These are phyloP conservation scores for Pyrenophora tritici-repentis DNA, from an alignment of 2,329 filamentous ascomycete species.

Conservation along the genomic window DNA sequence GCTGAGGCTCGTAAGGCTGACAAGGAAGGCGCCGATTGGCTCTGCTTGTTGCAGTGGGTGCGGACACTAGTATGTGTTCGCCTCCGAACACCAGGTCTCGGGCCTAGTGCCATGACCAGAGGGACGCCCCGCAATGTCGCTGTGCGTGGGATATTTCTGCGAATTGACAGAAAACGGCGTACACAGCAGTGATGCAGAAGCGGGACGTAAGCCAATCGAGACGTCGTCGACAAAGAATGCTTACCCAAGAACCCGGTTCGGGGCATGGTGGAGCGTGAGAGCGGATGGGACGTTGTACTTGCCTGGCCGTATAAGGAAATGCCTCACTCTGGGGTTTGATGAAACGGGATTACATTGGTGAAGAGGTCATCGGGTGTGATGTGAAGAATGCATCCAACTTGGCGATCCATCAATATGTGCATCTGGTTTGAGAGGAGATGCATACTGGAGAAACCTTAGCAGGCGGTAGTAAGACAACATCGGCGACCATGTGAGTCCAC, in stretches of 20 bases:
- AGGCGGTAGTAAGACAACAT: constrained; percentile 14
- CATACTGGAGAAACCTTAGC: constrained; percentile 8
- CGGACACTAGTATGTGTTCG: constrained; percentile 23
- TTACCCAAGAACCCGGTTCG: constrained; percentile 36
- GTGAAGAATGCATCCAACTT: neutral
- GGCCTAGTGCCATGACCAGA: constrained; percentile 17
- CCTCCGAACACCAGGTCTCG: constrained; percentile 26
- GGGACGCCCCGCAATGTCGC: constrained; percentile 18
- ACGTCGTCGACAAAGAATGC: constrained; percentile 9
- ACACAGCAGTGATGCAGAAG: constrained; percentile 30
- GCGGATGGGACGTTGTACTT: constrained; percentile 23
- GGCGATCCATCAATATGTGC: neutral
- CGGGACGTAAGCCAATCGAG: constrained; percentile 23
- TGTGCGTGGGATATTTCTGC: constrained; percentile 22
- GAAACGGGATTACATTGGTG: too few species aligned
- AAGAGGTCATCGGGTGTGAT: neutral
- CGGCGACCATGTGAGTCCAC: constrained; percentile 18
- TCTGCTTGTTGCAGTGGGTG: constrained; percentile 11
- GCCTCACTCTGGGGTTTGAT: too few species aligned
- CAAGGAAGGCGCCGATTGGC: constrained; percentile 33
- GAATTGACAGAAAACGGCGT: constrained; percentile 47
- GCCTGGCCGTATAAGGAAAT: too few species aligned
- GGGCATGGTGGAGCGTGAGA: constrained; percentile 10
- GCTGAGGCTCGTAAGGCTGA: constrained; percentile 29
- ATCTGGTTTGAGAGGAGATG: constrained; percentile 2